Percentiles rank a stretch among this genome's conserved stretches.
Conservation (phyloP, 1,284 basidiomycete genomes). For the Ceratobasidium sp. region DNA sequence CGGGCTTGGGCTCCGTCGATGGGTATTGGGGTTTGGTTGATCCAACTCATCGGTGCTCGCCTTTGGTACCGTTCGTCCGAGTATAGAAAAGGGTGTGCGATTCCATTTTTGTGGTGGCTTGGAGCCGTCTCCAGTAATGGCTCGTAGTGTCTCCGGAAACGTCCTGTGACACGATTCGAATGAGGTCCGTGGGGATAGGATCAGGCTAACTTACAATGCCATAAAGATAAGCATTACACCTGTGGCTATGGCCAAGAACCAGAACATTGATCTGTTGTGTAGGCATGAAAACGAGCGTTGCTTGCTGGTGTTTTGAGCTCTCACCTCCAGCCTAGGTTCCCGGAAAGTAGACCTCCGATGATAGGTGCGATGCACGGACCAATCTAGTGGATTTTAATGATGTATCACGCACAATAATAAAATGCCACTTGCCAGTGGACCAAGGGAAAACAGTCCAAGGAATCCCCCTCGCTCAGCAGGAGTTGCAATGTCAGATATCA, state of each 20-base stretch:
- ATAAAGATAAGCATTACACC: constrained; percentile 62
- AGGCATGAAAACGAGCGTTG: constrained; percentile 43
- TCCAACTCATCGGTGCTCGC: constrained; percentile 46
- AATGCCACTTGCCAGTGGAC: constrained; percentile 16
- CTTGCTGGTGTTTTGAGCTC: background rate
- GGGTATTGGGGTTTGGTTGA: constrained; percentile 20
- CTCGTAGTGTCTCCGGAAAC: constrained; percentile 70
- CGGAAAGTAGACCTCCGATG: constrained; percentile 44
- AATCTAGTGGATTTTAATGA: background rate
- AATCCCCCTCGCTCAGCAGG: constrained; percentile 63
- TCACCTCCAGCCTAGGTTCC: constrained; percentile 45
- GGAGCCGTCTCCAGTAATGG: constrained; percentile 49
- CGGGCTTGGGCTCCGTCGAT: constrained; percentile 31
- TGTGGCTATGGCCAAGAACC: constrained; percentile 74
- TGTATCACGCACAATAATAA: background rate
- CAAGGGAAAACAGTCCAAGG: constrained; percentile 58
- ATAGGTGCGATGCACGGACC: constrained; percentile 44
- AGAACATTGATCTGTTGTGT: constrained; percentile 75
- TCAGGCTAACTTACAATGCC: constrained; percentile 56
- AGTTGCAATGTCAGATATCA: constrained; percentile 63
- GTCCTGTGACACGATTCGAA: constrained; percentile 48
- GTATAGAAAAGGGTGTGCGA: constrained; percentile 49
- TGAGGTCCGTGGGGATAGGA: background rate
- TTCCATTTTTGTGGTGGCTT: constrained; percentile 44
- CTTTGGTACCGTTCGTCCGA: constrained; percentile 38